phyloP scores from a whole-genome alignment of 129 eudicot genomes.

The Escallonia rubra region DNA sequence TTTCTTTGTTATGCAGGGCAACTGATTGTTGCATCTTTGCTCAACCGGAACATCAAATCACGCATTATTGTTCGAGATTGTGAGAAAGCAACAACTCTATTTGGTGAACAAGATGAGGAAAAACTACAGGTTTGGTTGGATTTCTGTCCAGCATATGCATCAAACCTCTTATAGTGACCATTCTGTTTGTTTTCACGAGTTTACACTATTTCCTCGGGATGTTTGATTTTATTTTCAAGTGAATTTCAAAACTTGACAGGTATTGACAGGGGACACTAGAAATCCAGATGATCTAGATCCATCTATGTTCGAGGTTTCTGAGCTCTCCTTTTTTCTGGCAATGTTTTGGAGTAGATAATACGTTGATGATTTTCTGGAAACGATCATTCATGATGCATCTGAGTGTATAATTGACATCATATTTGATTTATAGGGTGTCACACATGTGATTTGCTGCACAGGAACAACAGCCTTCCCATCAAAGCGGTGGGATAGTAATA shows the following conservation, averaged over 20 bases:
- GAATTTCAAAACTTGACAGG: conserved; percentile 54
- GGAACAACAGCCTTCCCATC: conserved; percentile 99
- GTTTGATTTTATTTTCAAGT: conserved; percentile 17
- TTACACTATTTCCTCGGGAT: conserved; percentile 11
- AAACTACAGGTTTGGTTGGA: conserved; percentile 59
- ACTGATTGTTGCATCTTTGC: conserved; percentile 78
- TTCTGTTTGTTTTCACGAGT: neutral
- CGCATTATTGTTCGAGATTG: conserved; percentile 79
- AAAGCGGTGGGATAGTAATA: conserved; percentile 92
- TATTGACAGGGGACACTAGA: conserved; percentile 78
- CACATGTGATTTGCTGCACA: conserved; percentile 96
- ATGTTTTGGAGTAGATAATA: no score
- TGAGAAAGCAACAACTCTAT: conserved; percentile 72
- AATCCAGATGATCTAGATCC: conserved; percentile 73
- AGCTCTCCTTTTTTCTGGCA: neutral
- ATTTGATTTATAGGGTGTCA: conserved; percentile 60
- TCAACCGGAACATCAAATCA: conserved; percentile 54
- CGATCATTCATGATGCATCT: neutral
- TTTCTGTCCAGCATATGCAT: neutral
- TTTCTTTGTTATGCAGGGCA: conserved; percentile 57
- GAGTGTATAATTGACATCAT: neutral
- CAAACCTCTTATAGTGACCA: neutral
- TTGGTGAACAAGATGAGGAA: conserved; percentile 81
- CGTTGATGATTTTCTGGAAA: neutral
- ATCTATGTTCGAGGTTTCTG: conserved; percentile 78